Evolutionary conservation across 352 stramenopile genomes (phyloP), one percentile per base, ranked within the genome.

Genomic region (Phytophthora parvispora): DNA sequence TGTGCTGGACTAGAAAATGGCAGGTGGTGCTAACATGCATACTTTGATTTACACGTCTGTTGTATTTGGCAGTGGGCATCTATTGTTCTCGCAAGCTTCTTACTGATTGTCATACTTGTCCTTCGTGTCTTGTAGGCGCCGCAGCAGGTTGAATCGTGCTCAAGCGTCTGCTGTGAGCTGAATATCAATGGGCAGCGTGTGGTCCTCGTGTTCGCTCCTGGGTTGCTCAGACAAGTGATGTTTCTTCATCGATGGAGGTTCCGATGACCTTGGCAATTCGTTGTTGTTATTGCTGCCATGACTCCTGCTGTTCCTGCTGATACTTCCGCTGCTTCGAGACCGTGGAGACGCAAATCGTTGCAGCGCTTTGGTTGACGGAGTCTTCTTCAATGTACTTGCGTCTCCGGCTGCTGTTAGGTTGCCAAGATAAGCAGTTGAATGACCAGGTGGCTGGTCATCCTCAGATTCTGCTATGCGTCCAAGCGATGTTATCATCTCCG

Each of bases 341-440:
- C 69, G 72, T 34, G 67, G 29, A 31, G 58, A 50, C 18, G 63
- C 60, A 8, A 49, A 36, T 40, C 40, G 56, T 57, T 54, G 18
- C 45, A 62, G 29, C 42, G 55, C 40, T 45, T 38, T 67, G 10
- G 42, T 71, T 20, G 64, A 59, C n/a, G 65, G 60, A n/a, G 55
- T 60, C 16, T 72, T 74, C 69, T 77, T 73, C 29, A 83, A 31
- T 22, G 64, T 67, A 13, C 59, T 60, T 61, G 65, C 59, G 51
- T 76, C 72, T 50, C 31, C 36, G 25, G 38, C 28, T 2, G 65
- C 64, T 24, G 24, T 36, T 42, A 42, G 27, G 25, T 29, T 47
- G 13, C 27, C 34, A 34, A 20, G 12, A 42, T 36, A 24, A 32
- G 3, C 25, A 20, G 24, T 57, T 18, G 28, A 32, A 28, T n/a